Conservation (phyloP, 2,329 filamentous ascomycete species). For the Cryphonectria carpinicola region DNA sequence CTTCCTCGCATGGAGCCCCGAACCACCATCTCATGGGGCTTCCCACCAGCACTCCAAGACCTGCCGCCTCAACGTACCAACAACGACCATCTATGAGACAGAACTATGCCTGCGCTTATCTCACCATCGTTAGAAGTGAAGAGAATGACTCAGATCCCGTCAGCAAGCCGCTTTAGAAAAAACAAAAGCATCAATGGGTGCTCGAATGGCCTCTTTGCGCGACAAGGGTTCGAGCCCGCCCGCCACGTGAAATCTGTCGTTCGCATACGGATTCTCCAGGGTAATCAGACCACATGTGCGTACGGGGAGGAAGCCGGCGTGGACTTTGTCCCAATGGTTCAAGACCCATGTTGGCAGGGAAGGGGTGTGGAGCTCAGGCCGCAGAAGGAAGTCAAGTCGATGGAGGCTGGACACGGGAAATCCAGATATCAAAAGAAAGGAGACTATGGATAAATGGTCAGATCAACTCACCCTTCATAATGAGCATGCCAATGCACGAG, state of each 20-base stretch:
- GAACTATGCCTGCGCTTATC: conserved; percentile 7
- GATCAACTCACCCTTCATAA: background rate
- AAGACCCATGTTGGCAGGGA: background rate
- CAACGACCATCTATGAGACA: background rate
- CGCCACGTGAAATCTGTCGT: conserved; percentile 8
- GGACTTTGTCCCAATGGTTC: background rate
- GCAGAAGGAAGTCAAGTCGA: background rate
- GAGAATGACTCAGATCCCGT: conserved; percentile 5
- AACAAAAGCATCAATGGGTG: background rate
- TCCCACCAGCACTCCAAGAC: background rate
- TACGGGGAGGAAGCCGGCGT: background rate
- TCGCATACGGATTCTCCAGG: conserved; percentile 2
- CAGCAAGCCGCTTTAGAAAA: background rate
- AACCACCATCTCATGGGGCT: background rate
- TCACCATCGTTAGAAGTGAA: background rate
- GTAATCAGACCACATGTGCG: conserved; percentile 9
- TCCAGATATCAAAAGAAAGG: background rate
- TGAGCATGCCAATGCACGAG: conserved; percentile 2
- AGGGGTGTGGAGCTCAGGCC: background rate
- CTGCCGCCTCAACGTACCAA: background rate
- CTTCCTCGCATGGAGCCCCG: background rate
- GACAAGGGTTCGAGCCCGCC: background rate
- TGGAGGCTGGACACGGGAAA: background rate
- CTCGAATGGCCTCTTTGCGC: background rate
- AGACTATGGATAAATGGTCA: background rate